Conservation (phyloP, 768 basidiomycete genomes). For the Boletus sensibilis region DNA sequence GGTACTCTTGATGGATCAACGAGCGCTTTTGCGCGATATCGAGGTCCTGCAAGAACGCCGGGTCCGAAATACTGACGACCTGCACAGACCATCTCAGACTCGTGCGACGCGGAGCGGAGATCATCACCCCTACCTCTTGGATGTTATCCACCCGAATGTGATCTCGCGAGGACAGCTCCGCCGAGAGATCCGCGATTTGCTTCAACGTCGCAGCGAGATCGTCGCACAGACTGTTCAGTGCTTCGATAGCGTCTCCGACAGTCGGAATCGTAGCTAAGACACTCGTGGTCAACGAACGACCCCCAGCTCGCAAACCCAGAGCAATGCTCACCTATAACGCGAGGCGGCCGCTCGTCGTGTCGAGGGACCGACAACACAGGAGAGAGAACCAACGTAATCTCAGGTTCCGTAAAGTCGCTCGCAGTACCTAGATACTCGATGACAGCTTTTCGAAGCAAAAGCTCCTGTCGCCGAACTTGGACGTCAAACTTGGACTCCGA, state of each 20-base stretch:
- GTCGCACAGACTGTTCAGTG: constrained; percentile 58
- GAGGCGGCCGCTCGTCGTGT: constrained; percentile 55
- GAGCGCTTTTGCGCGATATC: constrained; percentile 68
- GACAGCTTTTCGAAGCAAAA: constrained; percentile 57
- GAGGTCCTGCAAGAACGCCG: constrained; percentile 59
- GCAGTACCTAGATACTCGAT: constrained; percentile 68
- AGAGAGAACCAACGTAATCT: constrained; percentile 69
- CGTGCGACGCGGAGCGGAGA: background rate
- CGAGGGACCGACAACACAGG: constrained; percentile 59
- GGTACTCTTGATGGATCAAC: constrained; percentile 63
- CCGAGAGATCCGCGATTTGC: constrained; percentile 64
- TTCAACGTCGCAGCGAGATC: constrained; percentile 62
- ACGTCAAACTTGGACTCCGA: constrained; percentile 59
- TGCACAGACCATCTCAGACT: constrained; percentile 20
- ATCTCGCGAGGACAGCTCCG: constrained; percentile 72
- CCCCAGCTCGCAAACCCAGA: background rate
- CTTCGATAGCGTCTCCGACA: constrained; percentile 69
- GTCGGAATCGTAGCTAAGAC: constrained; percentile 68
- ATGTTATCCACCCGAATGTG: constrained; percentile 69
- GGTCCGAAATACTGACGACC: constrained; percentile 53
- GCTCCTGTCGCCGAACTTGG: constrained; percentile 53
- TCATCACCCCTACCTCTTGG: constrained; percentile 51
- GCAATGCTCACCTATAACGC: constrained; percentile 51
- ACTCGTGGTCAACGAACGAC: background rate
- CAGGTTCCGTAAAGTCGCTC: constrained; percentile 77